phyloP scores from a whole-genome alignment of 768 basidiomycete species.

The Phaffia australis region DNA sequence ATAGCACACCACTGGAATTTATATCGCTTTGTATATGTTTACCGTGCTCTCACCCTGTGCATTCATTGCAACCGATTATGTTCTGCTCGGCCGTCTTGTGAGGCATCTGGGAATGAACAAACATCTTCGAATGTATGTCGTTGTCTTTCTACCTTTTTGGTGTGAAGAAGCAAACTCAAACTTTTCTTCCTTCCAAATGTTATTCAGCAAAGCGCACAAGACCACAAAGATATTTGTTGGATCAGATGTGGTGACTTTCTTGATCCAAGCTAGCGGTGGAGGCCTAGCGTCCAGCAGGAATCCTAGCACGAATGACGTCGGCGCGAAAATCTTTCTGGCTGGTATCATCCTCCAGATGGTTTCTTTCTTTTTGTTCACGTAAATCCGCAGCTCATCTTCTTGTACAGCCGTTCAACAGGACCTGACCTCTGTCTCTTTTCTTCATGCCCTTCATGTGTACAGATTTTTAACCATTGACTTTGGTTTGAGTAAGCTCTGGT shows the following conservation, averaged over 20 bases:
- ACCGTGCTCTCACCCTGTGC: slow-evolving; percentile 12
- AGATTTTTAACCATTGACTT: background rate
- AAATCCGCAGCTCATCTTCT: background rate
- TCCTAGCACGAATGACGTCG: slow-evolving; percentile 6
- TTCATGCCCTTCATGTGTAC: background rate
- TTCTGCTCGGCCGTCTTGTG: slow-evolving; percentile 21
- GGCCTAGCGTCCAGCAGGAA: slow-evolving; percentile 14
- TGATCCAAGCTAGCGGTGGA: slow-evolving; percentile 19
- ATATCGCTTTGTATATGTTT: slow-evolving; percentile 16
- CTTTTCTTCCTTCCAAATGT: background rate
- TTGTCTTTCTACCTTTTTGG: background rate
- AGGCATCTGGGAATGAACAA: slow-evolving; percentile 23
- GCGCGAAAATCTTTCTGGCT: slow-evolving; percentile 18
- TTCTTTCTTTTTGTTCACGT: slow-evolving; percentile 6
- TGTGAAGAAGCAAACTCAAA: background rate
- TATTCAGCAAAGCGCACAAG: slow-evolving; percentile 3
- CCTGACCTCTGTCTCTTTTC: background rate
- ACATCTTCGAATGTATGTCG: slow-evolving; percentile 14
- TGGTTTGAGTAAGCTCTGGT: background rate
- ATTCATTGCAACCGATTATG: slow-evolving; percentile 15
- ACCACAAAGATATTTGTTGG: slow-evolving; percentile 21
- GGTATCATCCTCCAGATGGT: slow-evolving; percentile 18
- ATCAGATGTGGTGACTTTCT: slow-evolving; percentile 15
- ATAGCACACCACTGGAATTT: slow-evolving; percentile 5
- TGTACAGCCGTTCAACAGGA: background rate